These are phyloP conservation scores for Akanthomyces muscarius DNA, from an alignment of 2,329 filamentous ascomycete genomes.

Conservation along the genomic window DNA sequence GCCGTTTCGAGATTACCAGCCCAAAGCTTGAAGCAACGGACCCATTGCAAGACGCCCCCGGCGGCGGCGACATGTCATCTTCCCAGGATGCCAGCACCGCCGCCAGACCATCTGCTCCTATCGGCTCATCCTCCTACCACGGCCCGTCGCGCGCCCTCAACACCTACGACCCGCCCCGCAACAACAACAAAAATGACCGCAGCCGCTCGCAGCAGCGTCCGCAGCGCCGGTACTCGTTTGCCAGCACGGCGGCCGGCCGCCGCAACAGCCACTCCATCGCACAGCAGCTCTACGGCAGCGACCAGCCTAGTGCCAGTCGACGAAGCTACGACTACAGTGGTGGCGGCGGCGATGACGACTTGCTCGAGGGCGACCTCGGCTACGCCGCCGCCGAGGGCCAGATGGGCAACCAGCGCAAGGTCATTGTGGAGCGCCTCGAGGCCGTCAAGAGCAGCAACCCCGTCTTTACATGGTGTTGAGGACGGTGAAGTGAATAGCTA, in stretches of 20 bases:
- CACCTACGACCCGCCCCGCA: slow-evolving; percentile 42
- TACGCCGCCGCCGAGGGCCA: slow-evolving; percentile 92
- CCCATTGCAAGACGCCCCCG: slow-evolving; percentile 21
- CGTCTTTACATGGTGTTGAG: slow-evolving; percentile 92
- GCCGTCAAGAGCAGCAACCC: slow-evolving; percentile 93
- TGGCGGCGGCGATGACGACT: slow-evolving; percentile 54
- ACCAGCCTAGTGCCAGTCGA: slow-evolving; percentile 27
- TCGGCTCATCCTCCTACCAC: slow-evolving; percentile 30
- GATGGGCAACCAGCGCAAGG: slow-evolving; percentile 85
- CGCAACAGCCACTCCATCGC: slow-evolving; percentile 49
- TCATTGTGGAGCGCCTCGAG: slow-evolving; percentile 94
- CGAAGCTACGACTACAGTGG: slow-evolving; percentile 58
- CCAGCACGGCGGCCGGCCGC: slow-evolving; percentile 44
- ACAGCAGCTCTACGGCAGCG: slow-evolving; percentile 48
- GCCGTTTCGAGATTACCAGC: slow-evolving; percentile 64
- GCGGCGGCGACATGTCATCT: neutral
- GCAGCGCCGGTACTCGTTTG: slow-evolving; percentile 52
- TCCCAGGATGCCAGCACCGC: neutral
- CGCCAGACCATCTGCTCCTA: neutral
- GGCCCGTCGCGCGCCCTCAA: slow-evolving; percentile 39
- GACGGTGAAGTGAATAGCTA: too few relatives aligned
- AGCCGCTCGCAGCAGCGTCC: slow-evolving; percentile 31
- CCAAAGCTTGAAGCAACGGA: slow-evolving; percentile 39
- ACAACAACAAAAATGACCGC: slow-evolving; percentile 18
- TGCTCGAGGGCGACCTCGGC: slow-evolving; percentile 86